Conservation (phyloP, 148 eudicot species). For the Rhododendron molle region DNA sequence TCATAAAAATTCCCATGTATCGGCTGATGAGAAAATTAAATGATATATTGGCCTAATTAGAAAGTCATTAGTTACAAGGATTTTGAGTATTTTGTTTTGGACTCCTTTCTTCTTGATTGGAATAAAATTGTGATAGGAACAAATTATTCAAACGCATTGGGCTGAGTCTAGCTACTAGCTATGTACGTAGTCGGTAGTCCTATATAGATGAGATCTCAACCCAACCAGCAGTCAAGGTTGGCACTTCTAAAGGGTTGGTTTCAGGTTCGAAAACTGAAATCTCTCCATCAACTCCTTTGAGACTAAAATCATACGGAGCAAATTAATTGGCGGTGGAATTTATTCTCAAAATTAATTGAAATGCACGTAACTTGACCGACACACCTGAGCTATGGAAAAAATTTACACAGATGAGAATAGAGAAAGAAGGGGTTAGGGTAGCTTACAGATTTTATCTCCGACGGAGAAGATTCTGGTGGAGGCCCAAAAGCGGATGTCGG, state of each 20-base stretch:
- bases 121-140: not conserved
- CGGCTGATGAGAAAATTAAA: too few species aligned
- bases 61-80: not conserved
- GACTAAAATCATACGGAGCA: too few species aligned
- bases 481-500: conserved; percentile 52
- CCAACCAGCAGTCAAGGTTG: too few species aligned
- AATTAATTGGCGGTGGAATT: too few species aligned
- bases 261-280: too few species aligned
- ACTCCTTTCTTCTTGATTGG: not conserved
- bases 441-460: conserved; percentile 70
- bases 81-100: not conserved
- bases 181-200: too few species aligned
- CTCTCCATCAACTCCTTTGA: not conserved
- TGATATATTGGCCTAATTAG: not conserved
- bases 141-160: not conserved
- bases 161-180: not conserved
- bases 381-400: not conserved
- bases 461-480: conserved; percentile 46
- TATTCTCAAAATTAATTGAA: too few species aligned
- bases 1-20: too few species aligned
- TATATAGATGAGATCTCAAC: too few species aligned
- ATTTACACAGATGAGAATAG: not conserved
- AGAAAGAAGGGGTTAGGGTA: not conserved
- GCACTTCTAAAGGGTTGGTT: too few species aligned
- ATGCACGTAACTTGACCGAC: too few species aligned